Evolutionary conservation across 2,329 filamentous ascomycete species (phyloP).

Genomic region (Pyricularia grisea): DNA sequence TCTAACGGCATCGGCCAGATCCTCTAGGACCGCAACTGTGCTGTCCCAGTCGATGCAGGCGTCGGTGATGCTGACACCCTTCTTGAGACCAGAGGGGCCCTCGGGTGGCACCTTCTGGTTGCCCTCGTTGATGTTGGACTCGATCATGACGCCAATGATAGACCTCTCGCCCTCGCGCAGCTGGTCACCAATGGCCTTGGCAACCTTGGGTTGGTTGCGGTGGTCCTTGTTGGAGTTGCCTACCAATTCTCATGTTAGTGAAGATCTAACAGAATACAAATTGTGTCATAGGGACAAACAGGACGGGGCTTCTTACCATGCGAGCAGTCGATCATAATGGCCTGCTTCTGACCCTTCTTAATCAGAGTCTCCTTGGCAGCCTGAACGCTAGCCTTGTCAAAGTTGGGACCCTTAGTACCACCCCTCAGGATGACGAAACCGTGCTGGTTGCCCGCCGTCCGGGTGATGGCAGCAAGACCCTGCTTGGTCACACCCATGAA

Average conservation of each 20-base stretch:
- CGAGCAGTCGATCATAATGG: constrained; percentile 96
- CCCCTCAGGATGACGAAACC: constrained; percentile 95
- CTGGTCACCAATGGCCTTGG: constrained; percentile 72
- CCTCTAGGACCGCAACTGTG: constrained; percentile 68
- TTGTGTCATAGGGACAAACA: not conserved
- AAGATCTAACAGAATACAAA: no score
- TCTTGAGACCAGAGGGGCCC: constrained; percentile 69
- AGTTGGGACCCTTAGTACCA: constrained; percentile 90
- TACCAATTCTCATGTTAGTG: constrained; percentile 21
- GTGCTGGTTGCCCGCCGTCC: constrained; percentile 90
- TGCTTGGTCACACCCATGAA: constrained; percentile 97
- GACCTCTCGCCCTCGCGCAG: constrained; percentile 76
- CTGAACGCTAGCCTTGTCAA: constrained; percentile 75
- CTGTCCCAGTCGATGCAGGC: constrained; percentile 94
- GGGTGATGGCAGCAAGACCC: constrained; percentile 87
- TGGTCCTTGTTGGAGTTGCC: constrained; percentile 97
- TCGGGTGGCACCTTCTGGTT: constrained; percentile 82
- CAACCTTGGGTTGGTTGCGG: constrained; percentile 92
- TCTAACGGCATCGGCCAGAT: constrained; percentile 76
- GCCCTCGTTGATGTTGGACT: constrained; percentile 90
- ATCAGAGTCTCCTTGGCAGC: constrained; percentile 70
- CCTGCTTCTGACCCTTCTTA: constrained; percentile 62
- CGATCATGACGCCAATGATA: constrained; percentile 97
- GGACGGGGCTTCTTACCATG: constrained; percentile 60
- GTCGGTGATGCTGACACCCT: constrained; percentile 92